Conservation (phyloP, 768 basidiomycete genomes). For the Tricholoma saponaceum region DNA sequence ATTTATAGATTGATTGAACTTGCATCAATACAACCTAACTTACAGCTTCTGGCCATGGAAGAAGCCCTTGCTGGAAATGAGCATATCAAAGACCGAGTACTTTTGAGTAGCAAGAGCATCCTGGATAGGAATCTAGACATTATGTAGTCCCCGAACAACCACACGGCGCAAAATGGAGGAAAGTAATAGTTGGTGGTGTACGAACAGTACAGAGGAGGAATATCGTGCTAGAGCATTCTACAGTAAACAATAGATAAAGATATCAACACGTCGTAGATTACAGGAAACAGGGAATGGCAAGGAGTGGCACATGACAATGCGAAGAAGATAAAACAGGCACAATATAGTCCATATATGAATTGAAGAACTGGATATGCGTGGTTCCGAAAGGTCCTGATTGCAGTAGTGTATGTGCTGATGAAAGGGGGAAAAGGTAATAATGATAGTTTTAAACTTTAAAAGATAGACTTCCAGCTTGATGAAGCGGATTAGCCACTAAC, state of each 20-base stretch:
- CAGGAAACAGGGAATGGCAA: neutral
- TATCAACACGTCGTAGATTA: neutral
- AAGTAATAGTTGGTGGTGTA: neutral
- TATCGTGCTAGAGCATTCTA: neutral
- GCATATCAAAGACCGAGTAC: too few species aligned
- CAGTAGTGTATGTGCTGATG: neutral
- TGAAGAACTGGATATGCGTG: neutral
- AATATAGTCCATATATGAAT: neutral
- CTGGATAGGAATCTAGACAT: too few species aligned
- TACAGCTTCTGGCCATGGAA: too few species aligned
- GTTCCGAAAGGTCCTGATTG: neutral
- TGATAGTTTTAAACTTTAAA: neutral
- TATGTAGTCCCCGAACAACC: too few species aligned
- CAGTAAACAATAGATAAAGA: neutral
- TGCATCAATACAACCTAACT: too few species aligned
- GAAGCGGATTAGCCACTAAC: slow-evolving; percentile 13
- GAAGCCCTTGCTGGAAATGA: too few species aligned
- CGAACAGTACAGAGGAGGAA: neutral
- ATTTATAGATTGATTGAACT: too few species aligned
- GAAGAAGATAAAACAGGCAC: neutral
- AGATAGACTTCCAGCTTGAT: neutral
- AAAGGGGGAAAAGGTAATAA: neutral
- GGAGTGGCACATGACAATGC: neutral
- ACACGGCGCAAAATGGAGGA: too few species aligned
- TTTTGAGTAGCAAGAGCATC: too few species aligned